Base-by-base conservation (phyloP, 352 stramenopile genomes). In the Phytophthora lateralis region DNA sequence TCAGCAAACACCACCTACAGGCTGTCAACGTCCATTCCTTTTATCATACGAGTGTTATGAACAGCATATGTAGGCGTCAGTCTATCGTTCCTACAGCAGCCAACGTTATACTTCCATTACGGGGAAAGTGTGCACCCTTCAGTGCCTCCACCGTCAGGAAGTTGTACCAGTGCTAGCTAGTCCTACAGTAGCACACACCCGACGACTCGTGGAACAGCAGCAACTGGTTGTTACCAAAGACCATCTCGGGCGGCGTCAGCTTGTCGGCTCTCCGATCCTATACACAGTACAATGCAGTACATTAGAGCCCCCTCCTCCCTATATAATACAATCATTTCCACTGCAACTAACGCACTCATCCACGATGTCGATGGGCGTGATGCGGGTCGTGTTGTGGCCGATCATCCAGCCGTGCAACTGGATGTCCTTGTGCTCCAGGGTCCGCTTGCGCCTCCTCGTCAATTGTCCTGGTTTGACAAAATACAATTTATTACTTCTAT, bases 201-300 rank as follows among this genome's bases (percentile, higher is more conserved):
- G 76, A 81, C 1, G 80, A 66, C 48, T 89, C 76, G 64, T 94
- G 85, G 67, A 79, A 79, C 52, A 94, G 63, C 11, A 93, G 52
- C 54, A 94, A 49, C 56, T 94, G 85, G 61, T 94, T 94, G 54
- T 89, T 80, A 46, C 85, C 85, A 56, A 93, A 94, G 20, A 94
- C 85, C 85, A 94, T 94, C 78, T 94, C 85, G 12, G 85, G 85
- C n/a, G 85, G 82, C 54, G 85, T 93, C 66, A 93, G 57, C 47
- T 89, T 85, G 54, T 76, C 69, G 30, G 69, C 49, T 88, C 69
- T 1, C 74, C 78, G 43, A 91, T 77, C 39, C 82, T 91, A 29
- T 41, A 2, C 35, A 20, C 6, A 55, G 24, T 6, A 12, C 27
- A 60, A 17, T 2, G 11, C 20, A 41, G 46, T 54, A 50, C 18